A percentile compares a stretch with the other conserved stretches of the same genome.
Conservation (phyloP, 208 protist species). For the Leptomonas pyrrhocoris region DNA sequence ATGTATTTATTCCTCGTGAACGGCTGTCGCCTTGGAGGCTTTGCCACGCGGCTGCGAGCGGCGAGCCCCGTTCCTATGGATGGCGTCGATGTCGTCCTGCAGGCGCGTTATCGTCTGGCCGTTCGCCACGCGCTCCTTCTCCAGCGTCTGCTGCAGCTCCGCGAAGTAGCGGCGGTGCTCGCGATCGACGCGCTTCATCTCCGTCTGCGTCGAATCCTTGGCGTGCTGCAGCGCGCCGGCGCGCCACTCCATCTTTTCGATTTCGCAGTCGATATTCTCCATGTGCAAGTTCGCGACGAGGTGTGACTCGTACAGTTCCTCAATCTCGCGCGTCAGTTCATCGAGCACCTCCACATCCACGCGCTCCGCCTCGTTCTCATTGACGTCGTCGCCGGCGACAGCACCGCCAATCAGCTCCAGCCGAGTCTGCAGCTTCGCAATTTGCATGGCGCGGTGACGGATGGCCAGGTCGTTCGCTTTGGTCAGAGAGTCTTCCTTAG, state of each 20-base stretch:
- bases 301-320: slow-evolving; percentile 54
- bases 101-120: slow-evolving; percentile 48
- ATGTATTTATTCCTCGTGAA: not conserved
- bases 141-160: slow-evolving; percentile 52
- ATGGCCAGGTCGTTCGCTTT: slow-evolving; percentile 65
- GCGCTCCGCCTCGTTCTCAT: slow-evolving; percentile 51
- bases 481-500: slow-evolving; percentile 56
- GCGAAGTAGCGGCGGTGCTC: slow-evolving; percentile 56
- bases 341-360: slow-evolving; percentile 74
- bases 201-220: slow-evolving; percentile 48
- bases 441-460: slow-evolving; percentile 68
- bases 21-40: not conserved
- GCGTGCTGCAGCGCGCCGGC: slow-evolving; percentile 53
- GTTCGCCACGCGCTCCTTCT: slow-evolving; percentile 51
- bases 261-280: slow-evolving; percentile 61
- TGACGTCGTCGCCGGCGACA: slow-evolving; percentile 52
- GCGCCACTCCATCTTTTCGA: slow-evolving; percentile 65
- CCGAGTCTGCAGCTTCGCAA: slow-evolving; percentile 70
- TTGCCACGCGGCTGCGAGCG: slow-evolving; percentile 18
- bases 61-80: slow-evolving; percentile 20
- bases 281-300: slow-evolving; percentile 47
- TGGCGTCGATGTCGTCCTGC: slow-evolving; percentile 53
- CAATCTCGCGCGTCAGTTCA: slow-evolving; percentile 59
- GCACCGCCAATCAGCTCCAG: slow-evolving; percentile 80
- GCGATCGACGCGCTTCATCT: slow-evolving; percentile 62